A percentile compares a stretch with the other conserved stretches of the same genome.
phyloP scores from a whole-genome alignment of 2,329 filamentous ascomycete genomes.

The Didymella glomerata region DNA sequence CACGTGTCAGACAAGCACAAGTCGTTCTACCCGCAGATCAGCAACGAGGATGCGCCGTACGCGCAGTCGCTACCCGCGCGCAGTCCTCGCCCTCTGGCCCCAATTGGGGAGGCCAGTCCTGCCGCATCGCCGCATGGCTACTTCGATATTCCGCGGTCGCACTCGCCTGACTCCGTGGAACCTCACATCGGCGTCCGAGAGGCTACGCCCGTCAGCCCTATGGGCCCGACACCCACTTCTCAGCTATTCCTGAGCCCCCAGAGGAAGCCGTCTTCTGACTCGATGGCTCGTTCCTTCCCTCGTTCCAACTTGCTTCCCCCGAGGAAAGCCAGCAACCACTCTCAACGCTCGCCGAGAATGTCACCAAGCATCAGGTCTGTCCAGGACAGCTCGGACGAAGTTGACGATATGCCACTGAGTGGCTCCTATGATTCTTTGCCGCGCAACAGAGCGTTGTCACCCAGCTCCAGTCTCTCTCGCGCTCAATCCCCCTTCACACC shows the following conservation, averaged over 20 bases:
- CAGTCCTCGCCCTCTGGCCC: slow-evolving; percentile 43
- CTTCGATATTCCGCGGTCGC: slow-evolving; percentile 57
- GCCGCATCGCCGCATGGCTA: slow-evolving; percentile 48
- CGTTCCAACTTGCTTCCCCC: slow-evolving; percentile 50
- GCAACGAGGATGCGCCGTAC: slow-evolving; percentile 40
- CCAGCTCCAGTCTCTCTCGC: slow-evolving; percentile 69
- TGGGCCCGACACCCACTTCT: slow-evolving; percentile 43
- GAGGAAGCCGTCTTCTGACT: slow-evolving; percentile 53
- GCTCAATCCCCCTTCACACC: slow-evolving; percentile 72
- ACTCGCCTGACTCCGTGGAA: slow-evolving; percentile 57
- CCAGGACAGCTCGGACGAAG: slow-evolving; percentile 69
- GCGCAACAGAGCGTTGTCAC: slow-evolving; percentile 76
- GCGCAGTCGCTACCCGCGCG: slow-evolving; percentile 41
- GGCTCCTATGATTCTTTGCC: slow-evolving; percentile 70
- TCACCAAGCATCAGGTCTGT: slow-evolving; percentile 59
- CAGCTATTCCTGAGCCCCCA: slow-evolving; percentile 49
- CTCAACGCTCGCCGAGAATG: slow-evolving; percentile 42
- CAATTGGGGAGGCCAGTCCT: slow-evolving; percentile 47
- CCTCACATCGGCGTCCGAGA: slow-evolving; percentile 53
- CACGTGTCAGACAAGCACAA: slow-evolving; percentile 45
- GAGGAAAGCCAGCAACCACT: slow-evolving; percentile 50
- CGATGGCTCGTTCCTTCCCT: slow-evolving; percentile 36
- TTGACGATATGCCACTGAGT: slow-evolving; percentile 69
- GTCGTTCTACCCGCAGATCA: slow-evolving; percentile 50
- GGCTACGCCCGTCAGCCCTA: slow-evolving; percentile 53